These are phyloP conservation scores for Ceratobasidium sp. DNA, from an alignment of 1,284 basidiomycete genomes.

Conservation along the genomic window DNA sequence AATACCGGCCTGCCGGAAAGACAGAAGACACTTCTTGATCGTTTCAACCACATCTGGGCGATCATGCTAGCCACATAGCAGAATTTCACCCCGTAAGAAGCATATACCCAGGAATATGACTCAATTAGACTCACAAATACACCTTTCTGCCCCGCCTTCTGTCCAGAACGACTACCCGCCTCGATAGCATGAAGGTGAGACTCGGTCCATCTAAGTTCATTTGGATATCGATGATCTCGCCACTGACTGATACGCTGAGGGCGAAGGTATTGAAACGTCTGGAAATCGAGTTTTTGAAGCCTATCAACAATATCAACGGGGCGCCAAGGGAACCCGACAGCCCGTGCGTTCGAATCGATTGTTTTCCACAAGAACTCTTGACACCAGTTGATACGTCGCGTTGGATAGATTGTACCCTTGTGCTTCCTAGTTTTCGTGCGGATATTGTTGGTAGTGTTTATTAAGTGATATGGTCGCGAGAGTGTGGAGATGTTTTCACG, in stretches of 20 bases:
- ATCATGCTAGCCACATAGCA: neutral
- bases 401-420: no score
- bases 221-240: neutral
- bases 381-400: no score
- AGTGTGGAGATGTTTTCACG: no score
- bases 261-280: neutral
- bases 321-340: neutral
- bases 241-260: conserved; percentile 20
- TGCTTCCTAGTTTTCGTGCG: no score
- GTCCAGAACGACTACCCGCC: neutral
- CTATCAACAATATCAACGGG: neutral
- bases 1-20: neutral
- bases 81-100: neutral
- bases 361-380: no score
- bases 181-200: neutral
- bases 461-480: no score
- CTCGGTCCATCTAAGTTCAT: conserved; percentile 18
- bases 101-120: neutral
- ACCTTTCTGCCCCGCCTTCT: no score
- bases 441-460: no score
- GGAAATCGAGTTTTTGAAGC: neutral
- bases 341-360: neutral
- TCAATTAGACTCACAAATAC: neutral
- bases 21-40: neutral
- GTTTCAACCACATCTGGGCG: neutral